phyloP scores from a whole-genome alignment of 306 rosid species.

The Vicia faba region DNA sequence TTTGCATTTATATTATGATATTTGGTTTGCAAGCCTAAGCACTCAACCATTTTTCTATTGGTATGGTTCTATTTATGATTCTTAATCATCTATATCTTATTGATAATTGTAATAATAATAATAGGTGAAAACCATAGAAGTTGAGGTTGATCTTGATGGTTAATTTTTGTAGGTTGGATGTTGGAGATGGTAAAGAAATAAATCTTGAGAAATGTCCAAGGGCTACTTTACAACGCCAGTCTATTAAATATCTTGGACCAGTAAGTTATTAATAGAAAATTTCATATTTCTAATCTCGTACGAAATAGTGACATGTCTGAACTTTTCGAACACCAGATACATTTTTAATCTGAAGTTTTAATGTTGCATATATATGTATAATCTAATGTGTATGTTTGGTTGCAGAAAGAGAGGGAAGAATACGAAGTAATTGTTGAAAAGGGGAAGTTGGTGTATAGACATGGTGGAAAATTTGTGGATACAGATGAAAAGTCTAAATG shows the following conservation, averaged over 20 bases:
- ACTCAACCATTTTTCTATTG: conserved; percentile 94
- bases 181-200: conserved; percentile 92
- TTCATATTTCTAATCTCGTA: not conserved
- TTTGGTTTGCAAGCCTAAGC: conserved; percentile 89
- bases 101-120: not conserved
- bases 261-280: conserved; percentile 46
- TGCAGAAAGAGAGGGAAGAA: conserved; percentile 83
- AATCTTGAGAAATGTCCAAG: conserved; percentile 74
- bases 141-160: conserved; percentile 17
- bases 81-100: not conserved
- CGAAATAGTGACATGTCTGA: too few relatives aligned
- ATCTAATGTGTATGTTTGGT: conserved; percentile 19
- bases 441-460: conserved; percentile 63
- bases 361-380: too few relatives aligned
- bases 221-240: conserved; percentile 66
- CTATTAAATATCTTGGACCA: conserved; percentile 88
- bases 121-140: not conserved
- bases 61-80: conserved; percentile 40
- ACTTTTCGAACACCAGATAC: not conserved
- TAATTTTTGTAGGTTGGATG: conserved; percentile 69
- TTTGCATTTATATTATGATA: conserved; percentile 82
- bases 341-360: not conserved
- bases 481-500: conserved; percentile 74
- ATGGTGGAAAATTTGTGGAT: conserved; percentile 55
- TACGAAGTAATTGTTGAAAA: conserved; percentile 75